Base-by-base conservation (phyloP, 805 yeast genomes). In the Blastobotrys robertii region DNA sequence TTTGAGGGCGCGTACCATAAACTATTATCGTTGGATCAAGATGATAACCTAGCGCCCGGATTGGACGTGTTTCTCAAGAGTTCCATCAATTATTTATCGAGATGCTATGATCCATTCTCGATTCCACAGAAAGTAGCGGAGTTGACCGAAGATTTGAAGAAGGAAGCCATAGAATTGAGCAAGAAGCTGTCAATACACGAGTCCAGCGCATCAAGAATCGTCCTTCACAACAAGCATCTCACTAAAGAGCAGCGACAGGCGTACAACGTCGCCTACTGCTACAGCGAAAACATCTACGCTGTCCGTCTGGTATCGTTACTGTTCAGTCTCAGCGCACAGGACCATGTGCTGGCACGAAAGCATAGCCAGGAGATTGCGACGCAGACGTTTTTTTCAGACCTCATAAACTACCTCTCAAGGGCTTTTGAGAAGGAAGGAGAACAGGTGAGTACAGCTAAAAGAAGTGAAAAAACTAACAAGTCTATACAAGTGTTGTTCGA, bases 221-320 rank as follows among this genome's bases (percentile, higher is more conserved):
- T 49, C 25, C 41, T 42, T 13, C 11, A 33, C 13, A 42, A 44
- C 19, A 49, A 50, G 8, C 36, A 39, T 12, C 22, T 34, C 8
- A 41, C 42, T 15, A 35, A 46, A 6, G 45, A 42, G 13, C 34
- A 42, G 34, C 41, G 47, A 31, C 22, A 35, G 9, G n/a, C 14
- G 29, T 37, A 41, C 14, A 49, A 47, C 36, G 39, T 32, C 2
- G 37, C 51, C 15, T 36, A 36, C 35, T 54, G 52, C 38, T 44
- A 44, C 15, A 35, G 51, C 8, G 58, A 54, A 40, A 22, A 49
- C 15, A 34, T 53, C 29, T 45, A 49, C 28, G 19, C 44, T 2
- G 32, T 53, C 16, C 50, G 47, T 33, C 25, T 49, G 13, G 49
- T 50, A 9, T 30, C 34, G 7, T 40, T 35, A 30, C 33, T 52